Conservation (phyloP, 495 filamentous ascomycete genomes). For the Tuber microsphaerosporum region DNA sequence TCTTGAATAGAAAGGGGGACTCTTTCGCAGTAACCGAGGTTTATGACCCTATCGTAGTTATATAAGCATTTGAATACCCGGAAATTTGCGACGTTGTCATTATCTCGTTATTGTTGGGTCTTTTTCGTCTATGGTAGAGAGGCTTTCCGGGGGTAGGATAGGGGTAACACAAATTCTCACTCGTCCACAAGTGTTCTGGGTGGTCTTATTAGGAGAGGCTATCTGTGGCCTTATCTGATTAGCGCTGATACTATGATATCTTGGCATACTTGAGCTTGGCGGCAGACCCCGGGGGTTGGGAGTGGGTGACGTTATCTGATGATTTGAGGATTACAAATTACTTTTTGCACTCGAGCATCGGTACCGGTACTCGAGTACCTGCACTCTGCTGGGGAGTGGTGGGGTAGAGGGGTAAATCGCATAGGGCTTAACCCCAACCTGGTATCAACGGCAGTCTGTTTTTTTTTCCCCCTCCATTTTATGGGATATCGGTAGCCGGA, state of each 20-base stretch:
- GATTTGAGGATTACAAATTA: not conserved
- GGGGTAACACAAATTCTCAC: not conserved
- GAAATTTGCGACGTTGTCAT: not conserved
- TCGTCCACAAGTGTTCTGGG: not conserved
- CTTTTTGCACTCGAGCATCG: not conserved
- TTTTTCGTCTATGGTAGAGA: not conserved
- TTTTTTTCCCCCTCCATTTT: not conserved
- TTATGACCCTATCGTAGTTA: not conserved
- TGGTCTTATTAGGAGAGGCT: not conserved
- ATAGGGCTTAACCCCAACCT: conserved; percentile 1
- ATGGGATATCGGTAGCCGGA: not conserved
- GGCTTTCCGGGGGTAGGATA: not conserved
- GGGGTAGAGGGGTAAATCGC: not conserved
- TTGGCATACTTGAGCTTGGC: not conserved
- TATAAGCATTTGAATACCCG: not conserved
- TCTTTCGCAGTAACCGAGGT: not conserved
- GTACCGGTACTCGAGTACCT: no score
- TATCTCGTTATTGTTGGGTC: not conserved
- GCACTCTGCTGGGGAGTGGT: not conserved
- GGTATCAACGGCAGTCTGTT: not conserved
- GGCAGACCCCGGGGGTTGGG: not conserved
- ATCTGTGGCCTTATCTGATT: not conserved
- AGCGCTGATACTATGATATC: not conserved
- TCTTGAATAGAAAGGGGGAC: not conserved
- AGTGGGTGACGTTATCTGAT: not conserved